Percentiles rank a stretch among this genome's conserved stretches.
phyloP scores from a whole-genome alignment of 805 yeast species.

The Yarrowia sp. region DNA sequence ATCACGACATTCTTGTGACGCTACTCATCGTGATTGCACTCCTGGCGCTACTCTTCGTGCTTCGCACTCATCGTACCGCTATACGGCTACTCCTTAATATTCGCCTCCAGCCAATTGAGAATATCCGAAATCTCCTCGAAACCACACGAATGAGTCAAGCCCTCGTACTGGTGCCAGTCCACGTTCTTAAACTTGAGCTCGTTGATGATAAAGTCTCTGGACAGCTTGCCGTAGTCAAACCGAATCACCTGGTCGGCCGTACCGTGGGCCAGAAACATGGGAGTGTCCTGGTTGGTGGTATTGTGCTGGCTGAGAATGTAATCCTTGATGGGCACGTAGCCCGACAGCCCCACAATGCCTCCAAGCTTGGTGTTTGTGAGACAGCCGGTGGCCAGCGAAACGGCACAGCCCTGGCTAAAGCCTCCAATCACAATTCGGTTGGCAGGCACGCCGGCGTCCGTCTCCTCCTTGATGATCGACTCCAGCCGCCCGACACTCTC shows the following conservation, averaged over 20 bases:
- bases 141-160: constrained; percentile 64
- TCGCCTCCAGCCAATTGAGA: constrained; percentile 44
- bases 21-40: neutral
- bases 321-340: constrained; percentile 50
- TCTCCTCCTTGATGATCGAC: constrained; percentile 37
- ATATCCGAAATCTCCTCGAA: constrained; percentile 64
- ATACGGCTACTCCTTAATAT: constrained; percentile 27
- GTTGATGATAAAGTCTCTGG: constrained; percentile 46
- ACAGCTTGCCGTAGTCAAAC: constrained; percentile 41
- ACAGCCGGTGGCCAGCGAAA: constrained; percentile 47
- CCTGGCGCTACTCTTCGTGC: neutral
- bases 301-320: constrained; percentile 26
- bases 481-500: constrained; percentile 35
- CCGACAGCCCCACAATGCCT: constrained; percentile 75
- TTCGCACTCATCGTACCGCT: neutral
- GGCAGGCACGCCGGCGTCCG: constrained; percentile 38
- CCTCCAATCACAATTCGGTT: constrained; percentile 83
- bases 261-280: constrained; percentile 89
- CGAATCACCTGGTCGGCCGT: constrained; percentile 64
- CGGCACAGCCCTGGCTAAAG: constrained; percentile 90
- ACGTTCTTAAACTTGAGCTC: constrained; percentile 46
- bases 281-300: constrained; percentile 57
- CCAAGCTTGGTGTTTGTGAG: constrained; percentile 53
- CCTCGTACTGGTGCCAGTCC: constrained; percentile 53
- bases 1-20: no score